Percentiles rank a stretch among this genome's conserved stretches.
phyloP scores from a whole-genome alignment of 176 grass and related monocot genomes.

The Tillandsia leiboldiana region DNA sequence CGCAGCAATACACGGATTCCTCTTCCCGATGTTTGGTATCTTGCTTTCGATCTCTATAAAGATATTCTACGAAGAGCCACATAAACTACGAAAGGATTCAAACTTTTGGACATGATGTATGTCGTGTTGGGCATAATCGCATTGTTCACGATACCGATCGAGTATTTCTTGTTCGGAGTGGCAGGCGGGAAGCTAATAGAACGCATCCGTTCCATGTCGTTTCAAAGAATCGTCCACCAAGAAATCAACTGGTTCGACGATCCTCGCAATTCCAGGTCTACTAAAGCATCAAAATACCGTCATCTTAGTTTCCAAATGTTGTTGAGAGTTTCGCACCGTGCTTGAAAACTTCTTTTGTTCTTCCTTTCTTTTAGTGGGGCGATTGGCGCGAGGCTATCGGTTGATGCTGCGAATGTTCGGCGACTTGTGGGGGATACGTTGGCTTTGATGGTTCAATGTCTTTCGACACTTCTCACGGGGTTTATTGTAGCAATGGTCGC shows the following conservation, averaged over 20 bases:
- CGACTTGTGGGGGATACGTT: constrained; percentile 77
- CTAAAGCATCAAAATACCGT: not conserved
- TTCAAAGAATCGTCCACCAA: constrained; percentile 56
- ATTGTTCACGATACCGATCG: constrained; percentile 39
- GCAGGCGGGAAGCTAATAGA: constrained; percentile 86
- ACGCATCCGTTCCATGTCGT: constrained; percentile 59
- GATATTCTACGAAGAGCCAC: constrained; percentile 51
- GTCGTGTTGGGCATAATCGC: constrained; percentile 44
- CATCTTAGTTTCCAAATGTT: not conserved
- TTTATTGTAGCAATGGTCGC: constrained; percentile 54
- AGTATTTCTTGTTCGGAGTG: constrained; percentile 66
- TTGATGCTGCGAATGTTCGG: constrained; percentile 76
- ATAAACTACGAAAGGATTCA: constrained; percentile 56
- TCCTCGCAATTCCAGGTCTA: constrained; percentile 67
- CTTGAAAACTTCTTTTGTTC: not conserved
- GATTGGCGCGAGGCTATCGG: constrained; percentile 58
- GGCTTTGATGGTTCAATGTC: constrained; percentile 42
- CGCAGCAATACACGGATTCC: constrained; percentile 55
- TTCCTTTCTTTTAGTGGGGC: constrained; percentile 46
- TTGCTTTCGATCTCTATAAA: constrained; percentile 48
- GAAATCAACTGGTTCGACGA: constrained; percentile 95
- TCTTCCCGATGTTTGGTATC: constrained; percentile 70
- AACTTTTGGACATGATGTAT: constrained; percentile 85
- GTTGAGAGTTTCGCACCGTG: not conserved
- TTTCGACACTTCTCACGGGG: constrained; percentile 39